Conservation (phyloP, 768 basidiomycete species). For the Suillus lakei region DNA sequence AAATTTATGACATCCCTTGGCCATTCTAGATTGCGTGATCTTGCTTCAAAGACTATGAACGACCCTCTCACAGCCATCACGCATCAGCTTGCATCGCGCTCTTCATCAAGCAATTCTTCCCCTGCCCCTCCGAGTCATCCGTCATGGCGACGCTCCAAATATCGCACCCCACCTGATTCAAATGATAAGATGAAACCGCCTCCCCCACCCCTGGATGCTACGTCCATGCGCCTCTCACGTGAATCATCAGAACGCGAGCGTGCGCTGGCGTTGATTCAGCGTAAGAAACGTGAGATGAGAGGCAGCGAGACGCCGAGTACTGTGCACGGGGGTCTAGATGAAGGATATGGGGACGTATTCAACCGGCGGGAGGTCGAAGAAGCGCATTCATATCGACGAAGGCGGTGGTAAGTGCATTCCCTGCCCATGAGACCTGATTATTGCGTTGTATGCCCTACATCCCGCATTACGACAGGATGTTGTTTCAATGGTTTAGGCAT, state of each 20-base stretch:
- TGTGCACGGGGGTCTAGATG: slow-evolving; percentile 50
- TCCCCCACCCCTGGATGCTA: slow-evolving; percentile 37
- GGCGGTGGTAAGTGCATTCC: slow-evolving; percentile 31
- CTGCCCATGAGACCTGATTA: not conserved
- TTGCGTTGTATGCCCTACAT: not conserved
- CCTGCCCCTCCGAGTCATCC: slow-evolving; percentile 23
- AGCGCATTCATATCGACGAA: slow-evolving; percentile 56
- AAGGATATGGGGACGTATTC: slow-evolving; percentile 71
- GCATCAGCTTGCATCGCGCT: slow-evolving; percentile 57
- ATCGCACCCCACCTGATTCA: slow-evolving; percentile 14
- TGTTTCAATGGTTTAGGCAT: not conserved
- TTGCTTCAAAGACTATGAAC: slow-evolving; percentile 61
- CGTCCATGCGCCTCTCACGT: slow-evolving; percentile 62
- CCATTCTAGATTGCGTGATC: slow-evolving; percentile 59
- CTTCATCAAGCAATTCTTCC: slow-evolving; percentile 26
- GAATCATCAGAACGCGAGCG: slow-evolving; percentile 79
- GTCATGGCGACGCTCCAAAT: slow-evolving; percentile 25
- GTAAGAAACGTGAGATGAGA: slow-evolving; percentile 65
- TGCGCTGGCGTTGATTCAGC: slow-evolving; percentile 69
- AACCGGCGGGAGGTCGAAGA: slow-evolving; percentile 75
- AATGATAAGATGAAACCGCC: slow-evolving; percentile 13
- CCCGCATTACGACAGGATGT: not conserved
- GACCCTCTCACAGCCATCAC: slow-evolving; percentile 82
- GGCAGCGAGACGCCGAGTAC: slow-evolving; percentile 77
- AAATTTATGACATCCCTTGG: not conserved